phyloP scores from a whole-genome alignment of 306 rosid species.

The Malus sieversii region DNA sequence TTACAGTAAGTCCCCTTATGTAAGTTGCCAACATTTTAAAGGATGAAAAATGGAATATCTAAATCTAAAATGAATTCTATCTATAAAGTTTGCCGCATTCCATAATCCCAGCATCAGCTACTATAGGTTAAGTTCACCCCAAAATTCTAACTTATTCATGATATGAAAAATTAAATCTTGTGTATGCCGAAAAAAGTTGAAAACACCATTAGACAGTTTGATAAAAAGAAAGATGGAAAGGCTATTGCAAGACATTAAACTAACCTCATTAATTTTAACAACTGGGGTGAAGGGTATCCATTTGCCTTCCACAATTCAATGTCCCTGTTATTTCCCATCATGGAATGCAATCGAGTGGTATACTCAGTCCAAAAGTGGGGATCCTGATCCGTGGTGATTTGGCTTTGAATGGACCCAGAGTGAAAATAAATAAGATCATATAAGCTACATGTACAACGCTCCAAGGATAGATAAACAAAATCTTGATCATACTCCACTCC shows the following conservation, averaged over 20 bases:
- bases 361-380: constrained; percentile 2
- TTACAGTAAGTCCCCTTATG: background rate
- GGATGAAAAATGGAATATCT: background rate
- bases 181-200: background rate
- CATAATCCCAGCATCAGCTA: background rate
- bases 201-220: background rate
- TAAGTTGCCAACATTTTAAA: background rate
- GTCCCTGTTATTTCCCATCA: constrained; percentile 10
- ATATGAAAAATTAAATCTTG: background rate
- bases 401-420: constrained; percentile 28
- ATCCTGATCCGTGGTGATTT: constrained; percentile 6
- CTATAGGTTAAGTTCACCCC: background rate
- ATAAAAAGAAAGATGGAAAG: background rate
- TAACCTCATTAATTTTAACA: constrained; percentile 68
- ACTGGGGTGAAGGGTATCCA: constrained; percentile 48
- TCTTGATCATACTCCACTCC: constrained; percentile 74
- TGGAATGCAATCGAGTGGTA: constrained; percentile 3
- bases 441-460: constrained; percentile 60
- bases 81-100: background rate
- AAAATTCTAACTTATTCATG: background rate
- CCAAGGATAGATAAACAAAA: constrained; percentile 64
- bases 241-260: background rate
- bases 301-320: constrained; percentile 49
- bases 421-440: constrained; percentile 43
- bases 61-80: background rate